These are phyloP conservation scores for Asterophora lycoperdoides DNA, from an alignment of 768 basidiomycete genomes.

Conservation along the genomic window DNA sequence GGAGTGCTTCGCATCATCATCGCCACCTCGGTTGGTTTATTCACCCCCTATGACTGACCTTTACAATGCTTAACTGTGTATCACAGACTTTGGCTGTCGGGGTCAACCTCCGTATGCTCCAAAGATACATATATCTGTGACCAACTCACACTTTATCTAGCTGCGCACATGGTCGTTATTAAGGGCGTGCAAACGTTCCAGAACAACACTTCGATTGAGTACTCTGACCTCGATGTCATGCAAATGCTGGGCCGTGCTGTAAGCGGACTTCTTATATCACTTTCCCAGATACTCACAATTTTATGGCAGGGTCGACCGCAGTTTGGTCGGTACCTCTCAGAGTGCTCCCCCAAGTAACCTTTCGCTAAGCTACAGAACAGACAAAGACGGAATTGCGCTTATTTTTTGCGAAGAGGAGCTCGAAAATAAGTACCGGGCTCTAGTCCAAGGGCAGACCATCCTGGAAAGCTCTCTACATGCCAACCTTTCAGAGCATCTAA, in stretches of 20 bases:
- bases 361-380: constrained; percentile 31
- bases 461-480: constrained; percentile 84
- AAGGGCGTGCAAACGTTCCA: constrained; percentile 84
- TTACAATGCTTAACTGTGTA: constrained; percentile 3
- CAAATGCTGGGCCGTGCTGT: constrained; percentile 97
- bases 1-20: constrained; percentile 65
- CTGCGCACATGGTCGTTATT: constrained; percentile 91
- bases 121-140: neutral
- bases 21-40: constrained; percentile 70
- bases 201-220: constrained; percentile 67
- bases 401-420: constrained; percentile 77
- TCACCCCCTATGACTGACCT: neutral
- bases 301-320: constrained; percentile 75
- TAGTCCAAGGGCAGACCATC: constrained; percentile 67
- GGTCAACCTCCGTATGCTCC: constrained; percentile 80
- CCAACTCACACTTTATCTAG: constrained; percentile 31
- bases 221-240: constrained; percentile 88
- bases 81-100: constrained; percentile 91
- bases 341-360: neutral
- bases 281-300: neutral
- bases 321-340: constrained; percentile 54
- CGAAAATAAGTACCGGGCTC: constrained; percentile 64
- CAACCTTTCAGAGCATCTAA: constrained; percentile 86
- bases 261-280: constrained; percentile 21
- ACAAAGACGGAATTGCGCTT: constrained; percentile 78